Base-by-base conservation (phyloP, 257 asterid species). In the Solanum chmielewskii region DNA sequence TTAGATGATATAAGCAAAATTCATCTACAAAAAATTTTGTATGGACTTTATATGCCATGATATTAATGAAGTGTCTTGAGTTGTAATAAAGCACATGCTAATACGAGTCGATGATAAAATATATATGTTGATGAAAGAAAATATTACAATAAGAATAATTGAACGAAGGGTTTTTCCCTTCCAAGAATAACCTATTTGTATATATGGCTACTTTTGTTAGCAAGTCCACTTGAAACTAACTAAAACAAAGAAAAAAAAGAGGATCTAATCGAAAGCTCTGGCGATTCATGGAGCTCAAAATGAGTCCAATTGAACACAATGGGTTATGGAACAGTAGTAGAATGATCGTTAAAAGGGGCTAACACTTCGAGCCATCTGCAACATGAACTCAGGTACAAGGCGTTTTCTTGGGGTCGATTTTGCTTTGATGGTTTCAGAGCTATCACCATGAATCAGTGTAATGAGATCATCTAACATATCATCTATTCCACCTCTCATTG, bases 401-500 rank as follows among this genome's bases (percentile, higher is more conserved):
- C 98, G 95, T 89, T 86, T 94, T 86, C 95, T 94, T 70, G 94
- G 94, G 75, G 94, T 93, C 9, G 98, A 96, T 27, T 86, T 87
- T 15, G 92, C 90, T 3, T 92, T 94, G 83, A 93, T 85, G 80
- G 98, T 98, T 90, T 95, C 98, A 1, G 91, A 11, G 86, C 94
- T 98, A 73, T 94, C 98, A 25, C 94, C 91, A 91, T 94, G 98
- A 87, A 97, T 92, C 88, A 86, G 86, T 3, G 90, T 89, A 39
- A 94, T 92, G 87, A 97, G 78, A 91, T 97, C 98, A 90, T 94
- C 96, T 74, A 94, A 92, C 96, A 94, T 75, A 2, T 90, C 93
- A 82, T 97, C 98, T 87, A 66, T 91, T 12, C 99, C 98, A 9
- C 99, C 99, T 92, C 99, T 94, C 99, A 95, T 95, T 13, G 99